Evolutionary conservation across 1,139 yeast genomes (phyloP).

Genomic region (Pichia sp.): DNA sequence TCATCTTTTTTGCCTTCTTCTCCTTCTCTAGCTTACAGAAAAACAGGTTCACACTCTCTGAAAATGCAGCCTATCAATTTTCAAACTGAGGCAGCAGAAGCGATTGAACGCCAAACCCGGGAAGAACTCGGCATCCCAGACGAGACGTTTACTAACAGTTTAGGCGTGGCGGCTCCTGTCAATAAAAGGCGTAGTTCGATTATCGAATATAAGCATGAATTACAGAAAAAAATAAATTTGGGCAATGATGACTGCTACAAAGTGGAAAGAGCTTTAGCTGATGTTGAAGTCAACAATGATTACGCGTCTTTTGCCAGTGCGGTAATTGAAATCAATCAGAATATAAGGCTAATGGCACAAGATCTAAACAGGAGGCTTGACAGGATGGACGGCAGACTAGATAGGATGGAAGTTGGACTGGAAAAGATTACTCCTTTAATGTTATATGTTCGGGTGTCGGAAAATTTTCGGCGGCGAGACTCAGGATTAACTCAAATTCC

Average conservation of each 20-base stretch:
- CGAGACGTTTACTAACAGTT: background rate
- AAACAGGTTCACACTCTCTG: background rate
- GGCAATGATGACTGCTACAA: background rate
- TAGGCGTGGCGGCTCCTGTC: background rate
- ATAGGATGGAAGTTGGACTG: no score
- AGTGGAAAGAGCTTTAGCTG: constrained; percentile 1
- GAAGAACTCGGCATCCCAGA: background rate
- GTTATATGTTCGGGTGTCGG: background rate
- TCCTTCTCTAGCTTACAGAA: background rate
- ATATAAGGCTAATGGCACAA: background rate
- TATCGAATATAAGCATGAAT: constrained; percentile 1
- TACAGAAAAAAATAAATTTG: background rate
- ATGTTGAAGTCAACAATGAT: background rate
- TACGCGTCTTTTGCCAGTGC: background rate
- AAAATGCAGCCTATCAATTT: background rate
- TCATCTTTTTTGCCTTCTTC: background rate
- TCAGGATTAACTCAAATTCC: constrained; percentile 2
- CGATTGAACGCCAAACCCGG: background rate
- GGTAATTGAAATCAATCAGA: background rate
- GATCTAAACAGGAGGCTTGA: background rate
- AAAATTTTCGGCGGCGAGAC: background rate
- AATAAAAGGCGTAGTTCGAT: constrained; percentile 2
- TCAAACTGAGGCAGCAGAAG: background rate
- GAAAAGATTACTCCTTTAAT: background rate
- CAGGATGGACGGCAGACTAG: background rate